Evolutionary conservation across 164 flowering plant genomes (phyloP), one percentile per base, ranked within the genome.

Genomic region (Euptelea pleiosperma): DNA sequence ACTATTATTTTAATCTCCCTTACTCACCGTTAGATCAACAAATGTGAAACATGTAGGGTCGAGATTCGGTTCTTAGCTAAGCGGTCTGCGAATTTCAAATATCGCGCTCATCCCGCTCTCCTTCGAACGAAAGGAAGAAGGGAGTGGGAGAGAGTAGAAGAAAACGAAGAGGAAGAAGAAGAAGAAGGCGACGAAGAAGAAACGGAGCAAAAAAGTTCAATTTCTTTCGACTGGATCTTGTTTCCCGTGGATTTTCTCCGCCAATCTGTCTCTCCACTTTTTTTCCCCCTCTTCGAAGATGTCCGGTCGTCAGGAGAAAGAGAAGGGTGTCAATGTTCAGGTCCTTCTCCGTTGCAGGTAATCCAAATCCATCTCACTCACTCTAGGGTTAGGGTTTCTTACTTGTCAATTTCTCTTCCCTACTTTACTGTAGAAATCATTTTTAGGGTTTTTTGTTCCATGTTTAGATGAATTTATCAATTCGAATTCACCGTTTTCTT

Each of bases 341-440:
- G 98, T 92, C 24, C 89, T 92, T 25, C 96, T 92, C 47, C 91
- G 98, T 24, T 92, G 98, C 93, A 87, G 98, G 98, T 92, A 69
- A 19, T 19, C 15, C 25, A 46, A 35, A 46, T 25, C 16, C 15
- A 10, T 18, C 3, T 46, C 11, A 42, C 48, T 14, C 30, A 36
- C 9, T 47, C 40, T 44, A 55, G 25, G 64, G 57, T 62, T 71
- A 44, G 6, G 14, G 26, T 52, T 31, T 57, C 15, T 6, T 30
- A 8, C 6, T n/a, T n/a, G n/a, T n/a, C n/a, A n/a, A 28, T 2
- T 52, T 55, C 19, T 19, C 15, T 50, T 30, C 24, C 0, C 6
- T 15, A 28, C 15, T 12, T 49, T 9, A 14, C 6, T 6, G 7
- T n/a, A 7, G 9, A n/a, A 2, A 29, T 49, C 35, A 15, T 8